A percentile compares a stretch with the other conserved stretches of the same genome.
These are phyloP conservation scores for Epithemia pelagica DNA, from an alignment of 108 stramenopile genomes.

Conservation along the genomic window DNA sequence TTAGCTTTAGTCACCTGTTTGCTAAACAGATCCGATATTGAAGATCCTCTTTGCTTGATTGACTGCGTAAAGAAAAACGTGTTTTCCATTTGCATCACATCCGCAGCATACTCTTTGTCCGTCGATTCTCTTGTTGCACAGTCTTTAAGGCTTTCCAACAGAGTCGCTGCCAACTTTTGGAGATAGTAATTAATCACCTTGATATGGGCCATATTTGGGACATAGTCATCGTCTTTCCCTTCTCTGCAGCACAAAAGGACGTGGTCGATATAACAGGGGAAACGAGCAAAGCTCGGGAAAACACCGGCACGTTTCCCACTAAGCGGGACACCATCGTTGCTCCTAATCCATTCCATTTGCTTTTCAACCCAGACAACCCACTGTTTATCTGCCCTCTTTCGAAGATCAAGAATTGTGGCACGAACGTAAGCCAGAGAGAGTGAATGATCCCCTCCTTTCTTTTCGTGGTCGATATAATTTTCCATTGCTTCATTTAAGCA, in stretches of 20 bases:
- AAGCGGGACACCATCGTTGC: constrained; percentile 72
- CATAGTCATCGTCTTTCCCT: constrained; percentile 53
- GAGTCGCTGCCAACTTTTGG: constrained; percentile 82
- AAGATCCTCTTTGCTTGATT: constrained; percentile 65
- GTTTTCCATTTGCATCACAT: constrained; percentile 89
- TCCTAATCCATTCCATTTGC: constrained; percentile 81
- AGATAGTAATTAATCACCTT: constrained; percentile 82
- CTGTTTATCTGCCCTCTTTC: constrained; percentile 82
- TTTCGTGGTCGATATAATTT: constrained; percentile 81
- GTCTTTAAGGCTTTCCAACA: constrained; percentile 67
- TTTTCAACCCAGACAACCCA: constrained; percentile 86
- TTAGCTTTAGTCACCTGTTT: constrained; percentile 77
- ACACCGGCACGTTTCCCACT: constrained; percentile 84
- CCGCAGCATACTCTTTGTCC: constrained; percentile 78
- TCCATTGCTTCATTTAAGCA: constrained; percentile 84
- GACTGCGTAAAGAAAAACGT: constrained; percentile 80
- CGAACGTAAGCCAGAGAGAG: constrained; percentile 81
- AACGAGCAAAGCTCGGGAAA: constrained; percentile 67
- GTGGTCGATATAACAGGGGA: constrained; percentile 79
- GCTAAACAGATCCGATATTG: constrained; percentile 60
- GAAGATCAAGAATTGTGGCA: constrained; percentile 75
- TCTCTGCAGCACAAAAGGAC: constrained; percentile 72
- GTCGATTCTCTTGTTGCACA: constrained; percentile 73
- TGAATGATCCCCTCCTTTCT: constrained; percentile 85
- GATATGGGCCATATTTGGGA: constrained; percentile 71